Conservation (phyloP, 1,284 basidiomycete species). For the Sporisorium sorghi region DNA sequence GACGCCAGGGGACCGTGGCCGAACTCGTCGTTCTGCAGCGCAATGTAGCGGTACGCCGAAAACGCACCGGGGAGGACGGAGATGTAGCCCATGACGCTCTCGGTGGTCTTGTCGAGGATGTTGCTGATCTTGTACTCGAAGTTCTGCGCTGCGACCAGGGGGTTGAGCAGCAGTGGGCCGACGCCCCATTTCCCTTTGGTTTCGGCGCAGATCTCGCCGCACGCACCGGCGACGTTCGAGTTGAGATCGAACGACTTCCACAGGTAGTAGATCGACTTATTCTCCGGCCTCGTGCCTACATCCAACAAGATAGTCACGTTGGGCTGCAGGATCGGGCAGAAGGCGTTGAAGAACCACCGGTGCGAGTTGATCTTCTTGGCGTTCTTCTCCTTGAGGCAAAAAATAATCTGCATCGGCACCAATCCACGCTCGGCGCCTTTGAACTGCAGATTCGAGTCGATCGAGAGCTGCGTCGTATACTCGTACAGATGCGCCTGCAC, state of each 20-base stretch:
- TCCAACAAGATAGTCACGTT: conserved; percentile 91
- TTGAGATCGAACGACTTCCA: conserved; percentile 89
- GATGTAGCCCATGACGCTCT: conserved; percentile 68
- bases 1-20: conserved; percentile 89
- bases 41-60: conserved; percentile 79
- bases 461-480: conserved; percentile 89
- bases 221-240: conserved; percentile 88
- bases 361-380: conserved; percentile 83
- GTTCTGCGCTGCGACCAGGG: conserved; percentile 84
- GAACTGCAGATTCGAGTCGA: conserved; percentile 90
- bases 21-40: conserved; percentile 85
- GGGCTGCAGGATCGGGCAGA: conserved; percentile 74
- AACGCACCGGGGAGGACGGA: conserved; percentile 61
- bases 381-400: conserved; percentile 68
- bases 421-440: conserved; percentile 88
- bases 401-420: conserved; percentile 71
- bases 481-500: conserved; percentile 96
- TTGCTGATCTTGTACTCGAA: conserved; percentile 84
- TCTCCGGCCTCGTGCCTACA: conserved; percentile 95
- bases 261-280: conserved; percentile 95
- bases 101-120: conserved; percentile 67
- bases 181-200: conserved; percentile 65
- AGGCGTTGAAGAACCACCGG: conserved; percentile 70
- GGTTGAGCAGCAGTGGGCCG: conserved; percentile 90
- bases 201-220: conserved; percentile 74